Evolutionary conservation across 2,329 filamentous ascomycete species (phyloP), one percentile per base, ranked within the genome.

Genomic region (Aspergillus intermedius): DNA sequence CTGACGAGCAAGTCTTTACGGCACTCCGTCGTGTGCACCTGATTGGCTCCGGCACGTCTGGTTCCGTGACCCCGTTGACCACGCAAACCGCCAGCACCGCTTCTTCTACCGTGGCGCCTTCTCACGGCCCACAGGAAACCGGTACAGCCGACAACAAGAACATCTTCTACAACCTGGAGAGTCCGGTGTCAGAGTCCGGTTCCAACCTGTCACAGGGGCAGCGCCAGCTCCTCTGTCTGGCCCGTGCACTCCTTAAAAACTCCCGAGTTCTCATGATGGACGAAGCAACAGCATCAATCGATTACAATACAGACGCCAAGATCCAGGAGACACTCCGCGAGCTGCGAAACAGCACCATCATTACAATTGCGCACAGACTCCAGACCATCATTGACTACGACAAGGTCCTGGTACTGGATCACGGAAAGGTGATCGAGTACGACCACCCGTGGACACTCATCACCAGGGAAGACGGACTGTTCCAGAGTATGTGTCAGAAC

Each of bases 331-430:
- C 93, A 0, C 91, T 98, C 52, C 86, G 90, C n/a, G 87, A 95
- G 67, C 80, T 97, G 59, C 86, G 84, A 56, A 78, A 70, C 25
- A 88, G 90, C 67, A 98, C 93, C 0, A 95, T 94, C 51, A 88
- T 97, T 65, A 97, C 93, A 0, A 97, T 98, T 62, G 93, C 93
- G 0, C 93, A 98, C 70, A 83, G 93, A 15, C 76, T 98, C 55
- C 90, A 95, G 65, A 98, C 93, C 0, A 97, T 98, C 68, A 91
- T 93, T 23, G 93, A 98, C 66, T 98, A 97, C 63, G 93, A 98
- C 73, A 95, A 95, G 74, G 91, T 98, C 12, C 75, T 98, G 13
- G 91, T 98, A 10, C 76, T 98, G 4, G 93, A 98, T 62, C 88
- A 91, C 66, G 93, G 93, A 8, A 72, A 80, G 51, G 86, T 97